phyloP scores from a whole-genome alignment of 1,284 basidiomycete genomes.

The Agroathelia rolfsii region DNA sequence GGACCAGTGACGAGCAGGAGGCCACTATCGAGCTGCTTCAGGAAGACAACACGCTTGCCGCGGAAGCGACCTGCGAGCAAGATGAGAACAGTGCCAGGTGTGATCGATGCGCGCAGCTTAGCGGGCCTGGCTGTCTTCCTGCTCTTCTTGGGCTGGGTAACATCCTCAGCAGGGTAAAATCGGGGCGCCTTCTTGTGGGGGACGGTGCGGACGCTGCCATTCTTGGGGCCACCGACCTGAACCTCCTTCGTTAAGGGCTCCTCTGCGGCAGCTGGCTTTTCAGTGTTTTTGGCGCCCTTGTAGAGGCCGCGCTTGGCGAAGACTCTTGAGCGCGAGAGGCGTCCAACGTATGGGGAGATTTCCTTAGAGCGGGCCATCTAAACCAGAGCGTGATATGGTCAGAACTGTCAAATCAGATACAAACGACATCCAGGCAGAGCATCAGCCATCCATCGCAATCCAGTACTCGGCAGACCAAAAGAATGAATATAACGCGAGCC shows the following conservation, averaged over 20 bases:
- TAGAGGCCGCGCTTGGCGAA: conserved; percentile 72
- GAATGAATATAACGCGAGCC: no score
- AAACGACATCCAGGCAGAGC: conserved; percentile 25
- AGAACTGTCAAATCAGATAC: conserved; percentile 15
- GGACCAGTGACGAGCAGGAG: conserved; percentile 95
- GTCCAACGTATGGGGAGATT: conserved; percentile 77
- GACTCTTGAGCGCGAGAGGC: conserved; percentile 75
- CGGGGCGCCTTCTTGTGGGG: conserved; percentile 84
- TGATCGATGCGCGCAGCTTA: conserved; percentile 80
- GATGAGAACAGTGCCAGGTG: conserved; percentile 93
- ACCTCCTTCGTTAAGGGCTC: conserved; percentile 68
- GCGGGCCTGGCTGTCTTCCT: conserved; percentile 79
- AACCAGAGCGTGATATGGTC: conserved; percentile 15
- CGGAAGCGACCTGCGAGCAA: conserved; percentile 96
- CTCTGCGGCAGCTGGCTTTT: conserved; percentile 53
- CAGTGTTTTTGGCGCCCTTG: conserved; percentile 75
- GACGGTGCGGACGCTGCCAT: conserved; percentile 81
- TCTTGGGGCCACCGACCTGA: conserved; percentile 82
- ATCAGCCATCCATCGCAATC: conserved; percentile 26
- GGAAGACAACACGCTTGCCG: conserved; percentile 96
- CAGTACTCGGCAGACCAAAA: background rate
- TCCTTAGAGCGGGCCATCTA: conserved; percentile 92
- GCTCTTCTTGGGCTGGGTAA: conserved; percentile 82
- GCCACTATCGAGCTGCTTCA: conserved; percentile 94
- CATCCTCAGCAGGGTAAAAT: conserved; percentile 97